Base-by-base conservation (phyloP, 352 stramenopile species). In the Phytophthora idaei region DNA sequence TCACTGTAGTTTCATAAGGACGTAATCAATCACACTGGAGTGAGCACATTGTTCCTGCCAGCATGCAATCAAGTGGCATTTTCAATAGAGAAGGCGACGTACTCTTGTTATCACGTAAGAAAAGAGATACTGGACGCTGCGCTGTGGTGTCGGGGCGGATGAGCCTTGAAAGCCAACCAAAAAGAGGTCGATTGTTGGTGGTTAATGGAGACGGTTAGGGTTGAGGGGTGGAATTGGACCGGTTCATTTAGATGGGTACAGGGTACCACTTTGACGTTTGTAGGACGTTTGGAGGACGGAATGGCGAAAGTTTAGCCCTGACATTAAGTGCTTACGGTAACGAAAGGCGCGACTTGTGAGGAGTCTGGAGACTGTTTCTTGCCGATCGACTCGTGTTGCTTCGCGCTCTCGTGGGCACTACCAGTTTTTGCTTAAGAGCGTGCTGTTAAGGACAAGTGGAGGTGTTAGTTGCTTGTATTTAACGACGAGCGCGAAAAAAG, bases 101-200 rank as follows among this genome's bases (percentile, higher is more conserved):
- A 93, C 85, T 93, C 80, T 91, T 90, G 82, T 81, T 87, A 85
- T 91, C 73, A 89, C 79, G 81, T 82, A 84, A 87, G 85, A 93
- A 78, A 93, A 90, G 85, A 90, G 82, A 91, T 90, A 90, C 79
- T 91, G 80, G 41, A 47, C 27, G 34, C 44, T 59, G n/a, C 29
- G 15, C 8, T 41, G 5, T 9, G 15, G 27, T 44, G 57, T 42
- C 6, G 45, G 21, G 21, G 21, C 21, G 21, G 21, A 21, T 21
- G 34, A 27, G 47, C 12, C 17, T 21, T 65, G 9, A 42, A 68
- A 59, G 66, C 71, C 71, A 78, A 73, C 70, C 70, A 77, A 73
- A 61, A 49, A 28, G 17, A 58, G 32, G 27, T 45, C 17, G 39
- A 70, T 42, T 45, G 60, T 42, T 21, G 42, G 32, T 61, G 69